Evolutionary conservation across 2,329 filamentous ascomycete genomes (phyloP).

Genomic region (Aureobasidium musti): DNA sequence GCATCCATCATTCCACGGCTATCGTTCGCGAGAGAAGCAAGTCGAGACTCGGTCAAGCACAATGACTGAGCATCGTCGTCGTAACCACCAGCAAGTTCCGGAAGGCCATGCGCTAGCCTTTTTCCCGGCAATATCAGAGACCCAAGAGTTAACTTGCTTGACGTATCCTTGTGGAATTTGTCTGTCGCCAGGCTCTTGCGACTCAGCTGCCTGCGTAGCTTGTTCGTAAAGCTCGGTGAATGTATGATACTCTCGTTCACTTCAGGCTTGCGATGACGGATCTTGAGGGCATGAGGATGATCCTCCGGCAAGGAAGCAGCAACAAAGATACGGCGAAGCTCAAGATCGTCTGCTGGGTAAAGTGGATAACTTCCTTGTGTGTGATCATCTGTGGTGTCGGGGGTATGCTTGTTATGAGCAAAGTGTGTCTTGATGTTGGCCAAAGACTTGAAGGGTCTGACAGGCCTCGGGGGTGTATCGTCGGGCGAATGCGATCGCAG

Average conservation of each 20-base stretch:
- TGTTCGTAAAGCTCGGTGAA: constrained; percentile 36
- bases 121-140: background rate
- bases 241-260: constrained; percentile 33
- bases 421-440: constrained; percentile 24
- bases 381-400: background rate
- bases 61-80: constrained; percentile 28
- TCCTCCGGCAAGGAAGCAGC: constrained; percentile 38
- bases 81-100: background rate
- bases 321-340: constrained; percentile 36
- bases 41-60: constrained; percentile 11
- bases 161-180: background rate
- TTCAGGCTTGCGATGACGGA: constrained; percentile 31
- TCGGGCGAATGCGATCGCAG: constrained; percentile 26
- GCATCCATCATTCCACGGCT: background rate
- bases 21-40: constrained; percentile 12
- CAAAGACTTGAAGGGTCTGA: constrained; percentile 24
- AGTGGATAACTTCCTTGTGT: background rate
- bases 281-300: constrained; percentile 38
- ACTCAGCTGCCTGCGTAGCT: constrained; percentile 35
- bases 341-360: constrained; percentile 23
- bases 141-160: background rate
- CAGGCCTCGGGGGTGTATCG: constrained; percentile 17
- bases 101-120: background rate
- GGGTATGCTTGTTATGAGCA: constrained; percentile 1
- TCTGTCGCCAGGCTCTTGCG: constrained; percentile 14